Evolutionary conservation across 176 grass and related monocot genomes (phyloP).

Genomic region (Luzula sylvatica): DNA sequence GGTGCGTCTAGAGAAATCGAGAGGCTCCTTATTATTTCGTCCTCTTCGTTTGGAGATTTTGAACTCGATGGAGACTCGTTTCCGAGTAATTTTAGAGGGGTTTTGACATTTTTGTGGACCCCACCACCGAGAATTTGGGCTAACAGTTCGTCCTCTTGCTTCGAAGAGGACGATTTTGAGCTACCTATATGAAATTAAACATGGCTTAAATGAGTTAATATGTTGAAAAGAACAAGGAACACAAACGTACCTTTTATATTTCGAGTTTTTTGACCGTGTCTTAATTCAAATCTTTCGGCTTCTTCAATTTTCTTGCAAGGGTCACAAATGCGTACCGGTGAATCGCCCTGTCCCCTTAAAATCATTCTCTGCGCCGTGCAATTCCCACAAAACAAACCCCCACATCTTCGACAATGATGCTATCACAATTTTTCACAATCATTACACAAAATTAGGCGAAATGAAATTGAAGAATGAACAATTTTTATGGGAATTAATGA

Average conservation of each 20-base stretch:
- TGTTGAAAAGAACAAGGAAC: too few species aligned
- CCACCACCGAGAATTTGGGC: conserved; percentile 11
- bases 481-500: neutral
- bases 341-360: conserved; percentile 87
- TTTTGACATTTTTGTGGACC: neutral
- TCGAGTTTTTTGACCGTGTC: conserved; percentile 68
- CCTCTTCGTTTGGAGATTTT: conserved; percentile 17
- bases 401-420: conserved; percentile 95
- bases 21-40: conserved; percentile 9
- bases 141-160: conserved; percentile 11
- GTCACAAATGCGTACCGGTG: conserved; percentile 74
- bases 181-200: conserved; percentile 8
- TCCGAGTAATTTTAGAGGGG: neutral
- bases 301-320: conserved; percentile 91
- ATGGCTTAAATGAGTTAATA: neutral
- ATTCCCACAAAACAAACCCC: conserved; percentile 74
- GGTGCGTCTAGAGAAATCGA: neutral
- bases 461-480: conserved; percentile 5
- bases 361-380: conserved; percentile 84
- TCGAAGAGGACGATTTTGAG: neutral
- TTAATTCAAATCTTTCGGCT: conserved; percentile 61
- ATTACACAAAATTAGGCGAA: neutral
- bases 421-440: conserved; percentile 22
- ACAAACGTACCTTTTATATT: conserved; percentile 31
- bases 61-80: neutral